These are phyloP conservation scores for Poa annua DNA, from an alignment of 176 grass and related monocot genomes.

Conservation along the genomic window DNA sequence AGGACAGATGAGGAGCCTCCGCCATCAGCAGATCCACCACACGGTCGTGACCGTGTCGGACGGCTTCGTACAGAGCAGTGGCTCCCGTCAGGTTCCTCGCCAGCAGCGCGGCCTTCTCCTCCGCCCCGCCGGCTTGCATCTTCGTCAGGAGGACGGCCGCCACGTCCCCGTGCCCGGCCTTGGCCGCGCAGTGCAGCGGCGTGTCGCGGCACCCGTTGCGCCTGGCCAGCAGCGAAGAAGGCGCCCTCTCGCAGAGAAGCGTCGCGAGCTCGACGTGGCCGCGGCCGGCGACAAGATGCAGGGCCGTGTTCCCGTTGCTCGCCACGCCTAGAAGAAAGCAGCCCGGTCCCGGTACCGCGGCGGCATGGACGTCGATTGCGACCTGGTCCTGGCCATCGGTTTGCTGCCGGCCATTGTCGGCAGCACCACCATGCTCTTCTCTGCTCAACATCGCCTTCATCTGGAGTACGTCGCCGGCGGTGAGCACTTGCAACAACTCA, in stretches of 20 bases:
- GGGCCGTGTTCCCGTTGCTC: conserved; percentile 53
- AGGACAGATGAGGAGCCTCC: conserved; percentile 3
- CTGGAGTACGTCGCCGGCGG: background rate
- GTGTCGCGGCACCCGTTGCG: conserved; percentile 45
- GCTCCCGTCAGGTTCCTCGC: conserved; percentile 32
- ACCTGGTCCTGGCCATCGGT: background rate
- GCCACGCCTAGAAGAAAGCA: conserved; percentile 11
- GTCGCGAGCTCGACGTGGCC: background rate
- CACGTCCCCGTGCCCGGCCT: conserved; percentile 3
- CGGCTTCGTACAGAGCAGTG: conserved; percentile 48
- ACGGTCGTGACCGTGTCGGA: background rate
- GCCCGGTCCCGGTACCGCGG: no score
- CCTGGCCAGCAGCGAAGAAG: conserved; percentile 11
- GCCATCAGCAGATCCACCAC: conserved; percentile 28
- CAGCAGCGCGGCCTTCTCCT: background rate
- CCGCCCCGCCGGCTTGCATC: background rate
- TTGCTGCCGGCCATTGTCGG: background rate
- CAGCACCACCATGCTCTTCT: background rate
- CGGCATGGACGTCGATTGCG: background rate
- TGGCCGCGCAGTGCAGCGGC: conserved; percentile 51
- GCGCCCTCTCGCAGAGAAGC: background rate
- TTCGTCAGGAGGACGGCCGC: background rate
- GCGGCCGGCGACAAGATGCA: conserved; percentile 54
- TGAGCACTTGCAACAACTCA: background rate
- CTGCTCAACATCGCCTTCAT: background rate